Evolutionary conservation across 148 eudicot genomes (phyloP), one percentile per base, ranked within the genome.

Genomic region (Euryodendron excelsum): DNA sequence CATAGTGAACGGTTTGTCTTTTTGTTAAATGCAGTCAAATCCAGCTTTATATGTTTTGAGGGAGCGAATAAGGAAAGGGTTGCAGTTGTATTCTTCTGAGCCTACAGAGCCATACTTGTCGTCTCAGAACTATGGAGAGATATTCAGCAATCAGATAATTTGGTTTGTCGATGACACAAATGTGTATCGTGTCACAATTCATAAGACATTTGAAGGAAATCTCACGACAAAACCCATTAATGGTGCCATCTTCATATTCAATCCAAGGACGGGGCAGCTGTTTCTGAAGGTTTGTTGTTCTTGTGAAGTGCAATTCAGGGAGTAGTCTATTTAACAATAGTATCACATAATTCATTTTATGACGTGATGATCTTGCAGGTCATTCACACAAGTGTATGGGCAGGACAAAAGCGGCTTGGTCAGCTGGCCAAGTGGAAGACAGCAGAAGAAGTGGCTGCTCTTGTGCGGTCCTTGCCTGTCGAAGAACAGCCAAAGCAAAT

Each of bases 351-450:
- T 69, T 31, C 37, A n/a, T 76, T 71, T 27, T 60, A 48, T 74
- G 55, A 28, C 25, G 10, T 80, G 68, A 28, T 56, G 56, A 72
- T 80, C 52, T 85, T 72, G 71, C 91, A 94, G 98, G 99, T 93
- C 37, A 96, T 93, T 74, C 99, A 96, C 89, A 96, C 97, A 23
- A 96, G 99, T 78, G 99, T 96, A 2, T 96, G 99, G 99, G 99
- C 99, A 59, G 99, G 99, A 79, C 99, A 96, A 80, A 96, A 96
- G 85, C 97, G 99, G 81, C 97, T 96, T 69, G 99, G 99, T 77
- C 99, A 96, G 91, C 83, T 96, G 81, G 98, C 99, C 55, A 96
- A 93, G 89, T 96, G 99, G 99, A 96, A 96, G 84, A 96, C 99
- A 56, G 99, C 98, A 56, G 99, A 93, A 87, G 99, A 95, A 88